phyloP scores from a whole-genome alignment of 225 moss, liverwort and hornwort genomes.

The Thuidium tamariscinum region DNA sequence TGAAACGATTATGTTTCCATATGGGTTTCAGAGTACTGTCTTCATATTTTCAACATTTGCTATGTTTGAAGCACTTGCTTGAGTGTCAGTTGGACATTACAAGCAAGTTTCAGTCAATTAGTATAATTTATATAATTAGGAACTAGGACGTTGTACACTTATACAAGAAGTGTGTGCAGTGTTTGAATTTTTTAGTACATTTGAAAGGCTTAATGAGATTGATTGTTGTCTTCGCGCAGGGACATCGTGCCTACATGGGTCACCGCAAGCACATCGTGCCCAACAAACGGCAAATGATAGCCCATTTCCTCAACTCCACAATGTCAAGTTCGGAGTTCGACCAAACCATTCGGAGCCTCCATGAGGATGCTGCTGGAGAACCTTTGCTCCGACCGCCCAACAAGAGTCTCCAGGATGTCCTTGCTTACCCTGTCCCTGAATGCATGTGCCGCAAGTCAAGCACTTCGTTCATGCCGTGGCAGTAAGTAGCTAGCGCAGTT shows the following conservation, averaged over 20 bases:
- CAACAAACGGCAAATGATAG: slow-evolving; percentile 48
- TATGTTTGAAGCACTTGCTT: not conserved
- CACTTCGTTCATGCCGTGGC: not conserved
- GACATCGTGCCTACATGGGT: slow-evolving; percentile 48
- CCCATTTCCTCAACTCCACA: slow-evolving; percentile 31
- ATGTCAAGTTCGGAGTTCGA: slow-evolving; percentile 18
- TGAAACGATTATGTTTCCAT: not conserved
- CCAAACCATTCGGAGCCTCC: slow-evolving; percentile 20
- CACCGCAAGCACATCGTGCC: slow-evolving; percentile 49
- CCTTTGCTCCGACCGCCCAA: slow-evolving; percentile 1
- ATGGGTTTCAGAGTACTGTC: not conserved
- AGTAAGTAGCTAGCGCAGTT: not conserved
- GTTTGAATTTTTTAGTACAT: not conserved
- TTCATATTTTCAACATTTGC: not conserved
- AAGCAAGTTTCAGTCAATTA: not conserved
- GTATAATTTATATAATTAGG: not conserved
- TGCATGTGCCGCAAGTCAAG: slow-evolving; percentile 46
- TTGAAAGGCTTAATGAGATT: not conserved
- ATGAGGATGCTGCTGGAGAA: slow-evolving; percentile 20
- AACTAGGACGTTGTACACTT: not conserved
- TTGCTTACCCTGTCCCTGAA: slow-evolving; percentile 41
- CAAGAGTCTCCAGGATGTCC: slow-evolving; percentile 28
- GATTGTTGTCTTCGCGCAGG: not conserved
- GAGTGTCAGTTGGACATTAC: not conserved
- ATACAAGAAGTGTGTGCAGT: too few relatives aligned